These are phyloP conservation scores for Parachaetomium inaequale DNA, from an alignment of 495 filamentous ascomycete species.

Conservation along the genomic window DNA sequence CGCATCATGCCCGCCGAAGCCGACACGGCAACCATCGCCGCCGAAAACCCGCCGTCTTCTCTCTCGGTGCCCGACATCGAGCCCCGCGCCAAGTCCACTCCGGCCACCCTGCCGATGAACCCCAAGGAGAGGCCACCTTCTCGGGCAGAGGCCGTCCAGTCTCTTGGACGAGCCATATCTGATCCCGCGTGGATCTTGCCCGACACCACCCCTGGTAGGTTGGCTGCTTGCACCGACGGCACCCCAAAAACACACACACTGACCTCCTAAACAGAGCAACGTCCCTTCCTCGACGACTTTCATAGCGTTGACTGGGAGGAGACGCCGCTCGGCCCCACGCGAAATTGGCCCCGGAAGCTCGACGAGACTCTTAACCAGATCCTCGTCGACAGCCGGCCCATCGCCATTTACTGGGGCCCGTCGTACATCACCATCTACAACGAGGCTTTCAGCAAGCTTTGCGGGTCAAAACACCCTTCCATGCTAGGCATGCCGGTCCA, in stretches of 20 bases:
- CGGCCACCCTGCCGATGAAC: neutral
- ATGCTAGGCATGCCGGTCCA: slow-evolving; percentile 40
- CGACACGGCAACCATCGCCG: neutral
- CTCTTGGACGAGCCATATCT: slow-evolving; percentile 23
- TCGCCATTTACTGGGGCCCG: slow-evolving; percentile 50
- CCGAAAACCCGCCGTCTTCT: neutral
- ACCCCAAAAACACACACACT: neutral
- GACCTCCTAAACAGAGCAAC: slow-evolving; percentile 25
- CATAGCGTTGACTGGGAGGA: slow-evolving; percentile 51
- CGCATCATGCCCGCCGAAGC: slow-evolving; percentile 17
- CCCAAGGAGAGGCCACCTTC: slow-evolving; percentile 10
- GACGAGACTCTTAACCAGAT: slow-evolving; percentile 58
- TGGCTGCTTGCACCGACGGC: neutral
- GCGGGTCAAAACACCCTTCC: slow-evolving; percentile 36
- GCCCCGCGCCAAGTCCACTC: slow-evolving; percentile 19
- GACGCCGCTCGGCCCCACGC: slow-evolving; percentile 59
- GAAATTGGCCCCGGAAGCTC: slow-evolving; percentile 53
- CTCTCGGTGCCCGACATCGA: neutral
- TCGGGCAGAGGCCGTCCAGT: slow-evolving; percentile 23
- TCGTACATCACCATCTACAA: slow-evolving; percentile 46
- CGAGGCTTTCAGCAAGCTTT: slow-evolving; percentile 42
- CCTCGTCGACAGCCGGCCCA: slow-evolving; percentile 62
- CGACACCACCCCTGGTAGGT: slow-evolving; percentile 30
- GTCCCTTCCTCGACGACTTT: slow-evolving; percentile 34
- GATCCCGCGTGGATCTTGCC: slow-evolving; percentile 35